Evolutionary conservation across 2,329 filamentous ascomycete genomes (phyloP).

Genomic region (Verticillium nonalfalfae): DNA sequence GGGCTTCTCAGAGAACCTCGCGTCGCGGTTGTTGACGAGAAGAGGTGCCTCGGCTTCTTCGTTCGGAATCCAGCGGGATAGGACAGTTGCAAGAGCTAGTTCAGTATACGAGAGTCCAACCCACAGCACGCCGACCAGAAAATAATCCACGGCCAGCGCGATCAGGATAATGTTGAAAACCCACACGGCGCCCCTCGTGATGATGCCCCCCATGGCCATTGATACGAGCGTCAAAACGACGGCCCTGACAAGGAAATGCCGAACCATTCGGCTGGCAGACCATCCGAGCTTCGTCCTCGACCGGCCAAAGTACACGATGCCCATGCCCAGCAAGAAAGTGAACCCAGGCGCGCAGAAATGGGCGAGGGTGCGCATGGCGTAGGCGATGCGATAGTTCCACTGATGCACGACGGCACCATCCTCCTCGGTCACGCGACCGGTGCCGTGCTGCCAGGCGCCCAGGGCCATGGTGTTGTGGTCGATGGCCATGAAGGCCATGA

Average conservation of each 20-base stretch:
- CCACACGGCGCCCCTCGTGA: conserved; percentile 28
- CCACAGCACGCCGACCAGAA: conserved; percentile 36
- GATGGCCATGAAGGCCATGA: conserved; percentile 38
- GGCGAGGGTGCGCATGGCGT: conserved; percentile 31
- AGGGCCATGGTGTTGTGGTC: conserved; percentile 33
- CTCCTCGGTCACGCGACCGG: conserved; percentile 22
- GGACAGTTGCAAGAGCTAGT: conserved; percentile 16
- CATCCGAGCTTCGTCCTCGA: conserved; percentile 33
- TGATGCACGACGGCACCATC: conserved; percentile 25
- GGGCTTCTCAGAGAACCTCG: background rate
- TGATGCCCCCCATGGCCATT: conserved; percentile 20
- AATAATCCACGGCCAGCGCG: conserved; percentile 36
- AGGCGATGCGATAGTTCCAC: conserved; percentile 31
- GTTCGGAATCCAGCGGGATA: conserved; percentile 12
- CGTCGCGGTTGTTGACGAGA: conserved; percentile 9
- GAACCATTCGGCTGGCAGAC: conserved; percentile 22
- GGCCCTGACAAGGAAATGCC: conserved; percentile 31
- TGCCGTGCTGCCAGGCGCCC: conserved; percentile 34
- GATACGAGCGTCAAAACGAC: conserved; percentile 27
- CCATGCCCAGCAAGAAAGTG: conserved; percentile 37
- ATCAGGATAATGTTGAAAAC: conserved; percentile 37
- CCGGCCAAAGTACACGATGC: conserved; percentile 36
- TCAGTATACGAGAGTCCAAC: conserved; percentile 28
- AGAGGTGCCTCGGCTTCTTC: conserved; percentile 21
- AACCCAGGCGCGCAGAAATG: conserved; percentile 40